These are phyloP conservation scores for Leavenworthia alabamica DNA, from an alignment of 345 rosid genomes.

Conservation along the genomic window DNA sequence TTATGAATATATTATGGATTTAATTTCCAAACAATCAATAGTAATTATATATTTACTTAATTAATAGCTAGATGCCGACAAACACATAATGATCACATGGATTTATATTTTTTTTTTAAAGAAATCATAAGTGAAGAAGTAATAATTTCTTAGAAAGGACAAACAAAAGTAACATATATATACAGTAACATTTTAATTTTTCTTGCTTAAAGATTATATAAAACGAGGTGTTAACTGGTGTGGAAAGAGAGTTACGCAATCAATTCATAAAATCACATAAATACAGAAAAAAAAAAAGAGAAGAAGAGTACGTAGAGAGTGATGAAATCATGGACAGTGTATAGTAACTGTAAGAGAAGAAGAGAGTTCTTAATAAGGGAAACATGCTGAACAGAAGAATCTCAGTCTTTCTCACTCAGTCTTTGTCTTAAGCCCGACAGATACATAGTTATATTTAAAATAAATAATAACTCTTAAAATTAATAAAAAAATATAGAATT, in stretches of 20 bases:
- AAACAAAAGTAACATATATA: conserved; percentile 22
- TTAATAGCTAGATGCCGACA: conserved; percentile 31
- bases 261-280: conserved; percentile 12
- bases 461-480: not conserved
- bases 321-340: conserved; percentile 31
- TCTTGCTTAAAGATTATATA: conserved; percentile 2
- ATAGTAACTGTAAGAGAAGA: conserved; percentile 29
- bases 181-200: conserved; percentile 1
- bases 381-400: conserved; percentile 37
- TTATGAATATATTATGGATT: conserved; percentile 2
- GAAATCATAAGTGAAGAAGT: conserved; percentile 11
- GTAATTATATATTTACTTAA: not conserved
- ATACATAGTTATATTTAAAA: not conserved
- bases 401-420: conserved; percentile 31
- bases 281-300: not conserved
- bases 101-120: conserved; percentile 1
- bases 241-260: conserved; percentile 25
- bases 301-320: conserved; percentile 31
- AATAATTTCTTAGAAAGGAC: conserved; percentile 25
- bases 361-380: conserved; percentile 25
- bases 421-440: conserved; percentile 23
- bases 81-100: conserved; percentile 15
- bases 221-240: conserved; percentile 26
- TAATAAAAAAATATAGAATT: no score
- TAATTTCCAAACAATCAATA: conserved; percentile 2